Conservation (phyloP, 805 yeast genomes). For the Spathaspora girioi region DNA sequence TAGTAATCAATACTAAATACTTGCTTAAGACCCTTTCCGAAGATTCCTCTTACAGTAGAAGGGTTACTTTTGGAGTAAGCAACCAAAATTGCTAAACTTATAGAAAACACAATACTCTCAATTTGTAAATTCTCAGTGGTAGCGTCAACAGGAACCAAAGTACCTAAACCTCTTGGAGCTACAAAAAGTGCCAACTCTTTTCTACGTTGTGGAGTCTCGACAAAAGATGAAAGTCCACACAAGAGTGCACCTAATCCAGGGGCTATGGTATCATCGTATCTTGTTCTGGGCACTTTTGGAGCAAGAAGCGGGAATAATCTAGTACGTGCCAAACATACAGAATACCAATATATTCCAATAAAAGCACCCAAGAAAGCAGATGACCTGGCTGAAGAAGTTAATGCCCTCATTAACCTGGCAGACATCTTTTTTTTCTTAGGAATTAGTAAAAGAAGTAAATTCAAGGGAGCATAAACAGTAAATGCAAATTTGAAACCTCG, state of each 20-base stretch:
- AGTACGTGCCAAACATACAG: constrained; percentile 42
- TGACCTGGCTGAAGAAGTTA: constrained; percentile 32
- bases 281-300: constrained; percentile 28
- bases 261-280: constrained; percentile 37
- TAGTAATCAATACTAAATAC: constrained; percentile 11
- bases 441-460: constrained; percentile 26
- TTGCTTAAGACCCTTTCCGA: constrained; percentile 30
- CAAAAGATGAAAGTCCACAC: constrained; percentile 40
- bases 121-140: constrained; percentile 20
- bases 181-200: constrained; percentile 48
- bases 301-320: constrained; percentile 36
- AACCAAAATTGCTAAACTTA: constrained; percentile 33
- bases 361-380: constrained; percentile 41
- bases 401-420: constrained; percentile 15
- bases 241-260: constrained; percentile 37
- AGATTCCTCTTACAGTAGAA: constrained; percentile 30
- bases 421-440: constrained; percentile 17
- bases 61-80: constrained; percentile 29
- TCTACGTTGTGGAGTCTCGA: constrained; percentile 38
- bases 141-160: constrained; percentile 24
- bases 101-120: constrained; percentile 29
- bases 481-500: constrained; percentile 41
- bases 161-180: constrained; percentile 38
- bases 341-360: constrained; percentile 44
- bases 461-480: constrained; percentile 40